Evolutionary conservation across 2,329 filamentous ascomycete genomes (phyloP).

Genomic region (Aureobasidium sp.): DNA sequence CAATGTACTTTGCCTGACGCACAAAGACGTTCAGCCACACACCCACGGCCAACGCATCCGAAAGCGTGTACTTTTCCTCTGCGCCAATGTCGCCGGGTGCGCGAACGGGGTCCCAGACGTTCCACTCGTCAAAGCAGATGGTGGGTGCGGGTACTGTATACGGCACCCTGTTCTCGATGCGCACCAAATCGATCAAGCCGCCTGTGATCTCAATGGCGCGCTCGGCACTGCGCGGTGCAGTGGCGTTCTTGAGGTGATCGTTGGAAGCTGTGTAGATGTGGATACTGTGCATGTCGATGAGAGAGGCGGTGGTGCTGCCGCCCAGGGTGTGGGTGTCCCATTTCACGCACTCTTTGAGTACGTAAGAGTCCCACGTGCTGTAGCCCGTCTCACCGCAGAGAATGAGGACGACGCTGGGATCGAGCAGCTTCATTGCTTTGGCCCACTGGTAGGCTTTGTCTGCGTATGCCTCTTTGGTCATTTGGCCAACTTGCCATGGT

Average conservation of each 20-base stretch:
- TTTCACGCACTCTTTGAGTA: constrained; percentile 60
- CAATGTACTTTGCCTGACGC: constrained; percentile 61
- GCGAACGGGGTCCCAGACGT: constrained; percentile 69
- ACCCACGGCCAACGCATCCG: constrained; percentile 66
- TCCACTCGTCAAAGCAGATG: constrained; percentile 83
- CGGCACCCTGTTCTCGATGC: constrained; percentile 60
- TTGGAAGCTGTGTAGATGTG: constrained; percentile 66
- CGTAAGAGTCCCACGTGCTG: constrained; percentile 65
- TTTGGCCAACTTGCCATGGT: constrained; percentile 60
- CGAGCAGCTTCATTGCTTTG: constrained; percentile 63
- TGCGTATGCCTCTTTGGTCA: constrained; percentile 63
- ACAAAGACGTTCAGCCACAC: constrained; percentile 73
- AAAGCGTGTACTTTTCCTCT: constrained; percentile 68
- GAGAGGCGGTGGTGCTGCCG: constrained; percentile 38
- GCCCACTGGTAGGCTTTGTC: constrained; percentile 65
- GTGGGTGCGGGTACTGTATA: constrained; percentile 54
- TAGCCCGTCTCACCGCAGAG: constrained; percentile 67
- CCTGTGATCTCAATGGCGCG: constrained; percentile 65
- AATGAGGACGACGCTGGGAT: constrained; percentile 62
- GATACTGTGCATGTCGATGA: constrained; percentile 76
- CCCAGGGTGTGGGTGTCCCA: constrained; percentile 45
- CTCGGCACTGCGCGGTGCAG: constrained; percentile 63
- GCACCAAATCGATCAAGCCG: constrained; percentile 63
- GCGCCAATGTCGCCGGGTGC: constrained; percentile 65
- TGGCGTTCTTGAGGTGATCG: constrained; percentile 45